Evolutionary conservation across 768 basidiomycete genomes (phyloP), one percentile per base, ranked within the genome.

Genomic region (Tricholoma terreum): DNA sequence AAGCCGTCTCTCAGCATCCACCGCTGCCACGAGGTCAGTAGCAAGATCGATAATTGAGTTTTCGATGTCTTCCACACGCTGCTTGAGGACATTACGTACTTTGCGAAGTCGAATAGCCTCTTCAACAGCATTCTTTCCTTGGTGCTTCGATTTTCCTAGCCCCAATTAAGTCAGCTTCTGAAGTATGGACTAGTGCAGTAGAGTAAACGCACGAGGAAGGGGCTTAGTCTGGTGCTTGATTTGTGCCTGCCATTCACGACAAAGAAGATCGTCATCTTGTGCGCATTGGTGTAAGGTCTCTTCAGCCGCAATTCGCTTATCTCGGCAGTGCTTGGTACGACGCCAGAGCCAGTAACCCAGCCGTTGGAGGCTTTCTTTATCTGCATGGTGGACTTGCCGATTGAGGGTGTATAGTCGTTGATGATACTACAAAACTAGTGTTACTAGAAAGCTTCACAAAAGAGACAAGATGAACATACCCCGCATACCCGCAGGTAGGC

Each of bases 321-420:
- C n/a, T n/a, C n/a, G n/a, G n/a, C n/a, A n/a, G n/a, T n/a, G n/a
- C 61, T 35, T 22, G 6, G 50, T 56, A 5, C 19, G 38, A 8
- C 21, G 40, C 59, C 36, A 59, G n/a, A 46, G 45, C 45, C 45
- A 46, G 19, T 46, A 30, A 21, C 45, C 45, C 19, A 46, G 45
- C 15, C 59, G 21, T 6, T 53, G 27, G 27, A 69, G 46, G 45
- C 55, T 67, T 15, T 63, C 57, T 56, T 51, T 61, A 6, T 56
- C 56, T 9, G 50, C 15, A 19, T 58, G 11, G 19, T 58, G 62
- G 14, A 38, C 49, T 10, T 73, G 68, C 1, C 17, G 55, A 50
- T 74, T 64, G 8, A 74, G 55, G 0, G 64, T 46, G 27, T 65
- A 71, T 4, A 71, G 60, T 1, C 63, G 55, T 15, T 67, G 64